Evolutionary conservation across 495 filamentous ascomycete species (phyloP).

Genomic region (Neurospora terricola): DNA sequence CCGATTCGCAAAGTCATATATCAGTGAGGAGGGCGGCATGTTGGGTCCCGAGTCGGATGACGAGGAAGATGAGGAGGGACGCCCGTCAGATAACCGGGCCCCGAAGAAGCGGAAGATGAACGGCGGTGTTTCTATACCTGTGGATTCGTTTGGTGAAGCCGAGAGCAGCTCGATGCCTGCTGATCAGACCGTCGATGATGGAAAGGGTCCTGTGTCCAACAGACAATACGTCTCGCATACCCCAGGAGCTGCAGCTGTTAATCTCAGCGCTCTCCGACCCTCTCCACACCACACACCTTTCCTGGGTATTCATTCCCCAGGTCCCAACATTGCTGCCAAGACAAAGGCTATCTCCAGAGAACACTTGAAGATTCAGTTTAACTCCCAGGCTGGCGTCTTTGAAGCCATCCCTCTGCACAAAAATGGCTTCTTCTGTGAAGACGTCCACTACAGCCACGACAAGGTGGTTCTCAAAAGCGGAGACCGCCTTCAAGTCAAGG

Average conservation of each 20-base stretch:
- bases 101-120: conserved; percentile 29
- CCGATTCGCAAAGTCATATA: conserved; percentile 43
- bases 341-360: conserved; percentile 73
- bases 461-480: conserved; percentile 60
- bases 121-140: not conserved
- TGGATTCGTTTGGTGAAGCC: not conserved
- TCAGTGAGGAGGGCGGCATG: conserved; percentile 44
- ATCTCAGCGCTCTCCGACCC: conserved; percentile 41
- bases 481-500: conserved; percentile 68
- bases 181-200: conserved; percentile 11
- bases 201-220: conserved; percentile 25
- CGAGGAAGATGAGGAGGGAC: conserved; percentile 21
- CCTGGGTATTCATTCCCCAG: conserved; percentile 71
- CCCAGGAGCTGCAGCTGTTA: conserved; percentile 38
- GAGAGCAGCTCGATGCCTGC: conserved; percentile 13
- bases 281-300: conserved; percentile 59
- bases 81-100: conserved; percentile 13
- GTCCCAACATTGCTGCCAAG: conserved; percentile 44
- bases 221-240: conserved; percentile 42
- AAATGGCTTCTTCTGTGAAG: conserved; percentile 80
- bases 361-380: conserved; percentile 78
- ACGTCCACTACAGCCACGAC: conserved; percentile 54
- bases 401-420: conserved; percentile 72
- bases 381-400: conserved; percentile 61
- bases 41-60: conserved; percentile 40